Base-by-base conservation (phyloP, 2,329 filamentous ascomycete genomes). In the Xylariaceae sp. region DNA sequence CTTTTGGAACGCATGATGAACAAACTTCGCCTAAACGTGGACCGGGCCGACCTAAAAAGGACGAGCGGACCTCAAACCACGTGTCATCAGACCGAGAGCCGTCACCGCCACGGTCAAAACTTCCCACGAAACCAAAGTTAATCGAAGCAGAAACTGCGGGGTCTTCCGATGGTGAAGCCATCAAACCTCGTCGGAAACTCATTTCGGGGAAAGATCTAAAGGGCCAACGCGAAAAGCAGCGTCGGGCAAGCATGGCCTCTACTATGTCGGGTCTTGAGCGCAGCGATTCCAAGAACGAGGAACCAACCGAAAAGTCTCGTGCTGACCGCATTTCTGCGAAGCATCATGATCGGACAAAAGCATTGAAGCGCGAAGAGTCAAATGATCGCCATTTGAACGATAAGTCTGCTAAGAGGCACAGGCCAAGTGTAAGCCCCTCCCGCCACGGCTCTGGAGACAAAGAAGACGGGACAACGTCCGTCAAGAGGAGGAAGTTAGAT, bases 121-220 rank as follows among this genome's bases (percentile, higher is more conserved):
- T 59, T 13, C 71, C 75, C 11, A 62, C 72, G 40, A 84, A 81
- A 61, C 61, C 74, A 5, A 82, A 78, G 58, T 76, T 77, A 43
- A 66, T 73, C 1, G 83, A 86, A 47, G 74, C 79, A 0, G 83
- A 86, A 44, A 43, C 55, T 22, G 56, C 56, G 22, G 69, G 74
- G 6, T 82, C 79, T 0, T 84, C 81, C 33, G 80, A 80, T 61
- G 82, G 76, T 2, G 82, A 84, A 63, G 67, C 78, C 9, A 66
- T 74, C 18, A 87, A 86, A 62, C 82, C 83, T 2, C 72, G 83
- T 19, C 75, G 82, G 38, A 87, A 86, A 62, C 74, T 87, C 11
- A 75, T 87, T 17, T 86, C 83, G 1, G 83, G 83, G 34, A 79
- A 78, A 47, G 83, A 86, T 51, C 67, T 85, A 38, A 81, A 82